Percentiles rank a stretch among this genome's conserved stretches.
phyloP scores from a whole-genome alignment of 1,139 yeast genomes.

The Starmera stellimalicola region DNA sequence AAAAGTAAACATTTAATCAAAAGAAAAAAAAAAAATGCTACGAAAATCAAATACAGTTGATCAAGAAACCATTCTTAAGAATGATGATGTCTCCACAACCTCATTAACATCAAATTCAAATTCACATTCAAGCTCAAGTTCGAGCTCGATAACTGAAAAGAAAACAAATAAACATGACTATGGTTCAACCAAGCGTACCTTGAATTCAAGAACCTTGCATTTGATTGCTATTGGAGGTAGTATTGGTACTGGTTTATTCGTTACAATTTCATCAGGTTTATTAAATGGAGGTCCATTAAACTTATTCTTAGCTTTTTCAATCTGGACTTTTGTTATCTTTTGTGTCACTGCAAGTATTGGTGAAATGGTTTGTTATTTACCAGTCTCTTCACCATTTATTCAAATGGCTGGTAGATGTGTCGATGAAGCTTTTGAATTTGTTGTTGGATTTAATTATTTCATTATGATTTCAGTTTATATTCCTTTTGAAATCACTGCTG shows the following conservation, averaged over 20 bases:
- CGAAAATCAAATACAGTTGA: too few relatives aligned
- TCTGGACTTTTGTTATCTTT: constrained; percentile 47
- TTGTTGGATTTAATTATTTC: constrained; percentile 71
- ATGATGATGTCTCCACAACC: too few relatives aligned
- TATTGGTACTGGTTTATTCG: constrained; percentile 70
- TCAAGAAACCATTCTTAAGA: too few relatives aligned
- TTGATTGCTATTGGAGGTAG: constrained; percentile 74
- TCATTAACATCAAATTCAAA: too few relatives aligned
- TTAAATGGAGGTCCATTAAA: constrained; percentile 65
- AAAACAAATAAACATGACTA: background rate
- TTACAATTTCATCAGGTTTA: constrained; percentile 58
- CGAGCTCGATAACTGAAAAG: background rate
- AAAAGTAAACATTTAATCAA: too few relatives aligned
- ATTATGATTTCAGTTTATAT: constrained; percentile 58
- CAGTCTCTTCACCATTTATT: constrained; percentile 53
- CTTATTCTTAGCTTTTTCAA: constrained; percentile 45
- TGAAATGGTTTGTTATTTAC: constrained; percentile 73
- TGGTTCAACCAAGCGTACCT: constrained; percentile 19
- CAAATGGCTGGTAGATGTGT: constrained; percentile 45
- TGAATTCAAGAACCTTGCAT: constrained; percentile 46
- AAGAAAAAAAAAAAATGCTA: too few relatives aligned
- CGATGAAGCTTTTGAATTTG: constrained; percentile 64
- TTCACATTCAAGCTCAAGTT: background rate
- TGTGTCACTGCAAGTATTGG: constrained; percentile 62
- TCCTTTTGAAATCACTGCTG: constrained; percentile 76